Conservation (phyloP, 2,329 filamentous ascomycete genomes). For the Tolypocladium cylindrosporum region DNA sequence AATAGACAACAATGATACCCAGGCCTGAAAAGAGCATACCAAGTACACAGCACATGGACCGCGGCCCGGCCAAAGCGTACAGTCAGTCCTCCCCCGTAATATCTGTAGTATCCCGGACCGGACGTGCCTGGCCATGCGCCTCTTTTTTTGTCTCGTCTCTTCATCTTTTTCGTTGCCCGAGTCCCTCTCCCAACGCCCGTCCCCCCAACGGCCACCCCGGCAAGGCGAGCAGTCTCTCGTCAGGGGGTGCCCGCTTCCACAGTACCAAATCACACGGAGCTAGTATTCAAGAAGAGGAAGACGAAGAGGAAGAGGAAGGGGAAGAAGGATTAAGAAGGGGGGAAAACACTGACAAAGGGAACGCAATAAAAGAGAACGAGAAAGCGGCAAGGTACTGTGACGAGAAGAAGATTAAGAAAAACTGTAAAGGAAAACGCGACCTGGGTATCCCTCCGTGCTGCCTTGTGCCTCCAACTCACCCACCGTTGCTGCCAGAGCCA, state of each 20-base stretch:
- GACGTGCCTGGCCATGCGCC: too few species aligned
- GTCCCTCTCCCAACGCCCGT: not conserved
- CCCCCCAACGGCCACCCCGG: not conserved
- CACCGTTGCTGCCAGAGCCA: not conserved
- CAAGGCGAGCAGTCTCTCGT: not conserved
- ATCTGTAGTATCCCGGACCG: not conserved
- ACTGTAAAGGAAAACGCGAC: not conserved
- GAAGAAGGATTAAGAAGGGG: not conserved
- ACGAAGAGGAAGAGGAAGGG: too few species aligned
- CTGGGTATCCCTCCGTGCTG: not conserved
- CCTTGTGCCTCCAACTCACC: not conserved
- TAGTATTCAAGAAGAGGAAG: not conserved
- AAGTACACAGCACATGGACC: not conserved
- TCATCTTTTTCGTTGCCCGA: not conserved
- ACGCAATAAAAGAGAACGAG: not conserved
- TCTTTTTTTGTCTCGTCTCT: not conserved
- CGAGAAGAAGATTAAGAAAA: not conserved
- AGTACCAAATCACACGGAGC: not conserved
- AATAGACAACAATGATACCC: not conserved
- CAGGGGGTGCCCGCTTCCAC: not conserved
- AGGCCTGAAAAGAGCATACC: too few species aligned
- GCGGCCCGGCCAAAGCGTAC: not conserved
- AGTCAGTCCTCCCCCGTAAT: not conserved
- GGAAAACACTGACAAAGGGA: not conserved
- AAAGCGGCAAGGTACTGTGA: not conserved